Evolutionary conservation across 2,329 filamentous ascomycete species (phyloP).

Genomic region (Aspergillus viridinutans): DNA sequence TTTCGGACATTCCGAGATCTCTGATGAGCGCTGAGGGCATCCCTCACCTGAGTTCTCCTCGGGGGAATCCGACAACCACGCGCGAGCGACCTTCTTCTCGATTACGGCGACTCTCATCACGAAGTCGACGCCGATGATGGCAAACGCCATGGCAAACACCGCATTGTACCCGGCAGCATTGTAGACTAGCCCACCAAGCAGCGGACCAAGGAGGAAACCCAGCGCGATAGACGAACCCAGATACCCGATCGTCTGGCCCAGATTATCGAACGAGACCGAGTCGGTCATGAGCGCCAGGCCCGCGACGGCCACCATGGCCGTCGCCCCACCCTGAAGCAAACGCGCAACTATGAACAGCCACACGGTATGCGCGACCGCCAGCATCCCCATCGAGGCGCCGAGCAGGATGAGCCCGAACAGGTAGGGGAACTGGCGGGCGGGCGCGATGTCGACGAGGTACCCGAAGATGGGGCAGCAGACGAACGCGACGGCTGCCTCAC

Average conservation of each 20-base stretch:
- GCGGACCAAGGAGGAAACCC: constrained; percentile 54
- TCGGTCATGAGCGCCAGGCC: constrained; percentile 57
- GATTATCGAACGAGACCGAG: constrained; percentile 52
- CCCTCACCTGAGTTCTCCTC: neutral
- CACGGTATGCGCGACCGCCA: constrained; percentile 50
- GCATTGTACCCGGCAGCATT: constrained; percentile 54
- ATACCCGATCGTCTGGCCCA: constrained; percentile 60
- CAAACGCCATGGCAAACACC: constrained; percentile 56
- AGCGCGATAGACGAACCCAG: constrained; percentile 55
- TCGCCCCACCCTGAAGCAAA: constrained; percentile 55
- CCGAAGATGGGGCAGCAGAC: constrained; percentile 27
- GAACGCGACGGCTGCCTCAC: constrained; percentile 23
- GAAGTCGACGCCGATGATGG: constrained; percentile 55
- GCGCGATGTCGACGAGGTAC: constrained; percentile 24
- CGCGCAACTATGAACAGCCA: constrained; percentile 50
- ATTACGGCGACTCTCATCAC: constrained; percentile 57
- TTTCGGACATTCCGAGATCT: constrained; percentile 27
- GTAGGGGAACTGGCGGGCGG: constrained; percentile 54
- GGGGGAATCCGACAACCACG: constrained; percentile 13
- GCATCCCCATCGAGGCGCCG: constrained; percentile 51
- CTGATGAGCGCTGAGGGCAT: constrained; percentile 37
- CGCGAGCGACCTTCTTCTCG: constrained; percentile 56
- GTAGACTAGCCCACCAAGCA: constrained; percentile 59
- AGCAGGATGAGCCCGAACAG: constrained; percentile 52
- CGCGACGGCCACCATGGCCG: constrained; percentile 57